Conservation (phyloP, 805 yeast species). For the Diddensiella caesifluorescens region DNA sequence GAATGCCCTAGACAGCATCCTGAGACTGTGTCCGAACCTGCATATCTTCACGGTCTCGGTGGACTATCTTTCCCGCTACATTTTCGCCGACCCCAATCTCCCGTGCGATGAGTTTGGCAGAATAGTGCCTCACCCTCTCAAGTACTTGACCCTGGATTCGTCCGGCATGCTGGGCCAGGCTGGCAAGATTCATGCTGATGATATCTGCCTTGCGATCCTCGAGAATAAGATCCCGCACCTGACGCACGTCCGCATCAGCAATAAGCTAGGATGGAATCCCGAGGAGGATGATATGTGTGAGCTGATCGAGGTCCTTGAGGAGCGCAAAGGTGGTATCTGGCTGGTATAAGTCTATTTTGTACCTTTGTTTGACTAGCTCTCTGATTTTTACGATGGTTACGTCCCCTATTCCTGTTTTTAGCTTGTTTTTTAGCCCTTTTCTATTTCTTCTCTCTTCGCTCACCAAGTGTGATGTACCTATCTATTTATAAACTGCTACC, state of each 20-base stretch:
- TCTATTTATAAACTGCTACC: too few species aligned
- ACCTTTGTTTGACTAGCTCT: too few species aligned
- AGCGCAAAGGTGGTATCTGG: slow-evolving; percentile 61
- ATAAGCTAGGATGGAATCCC: slow-evolving; percentile 74
- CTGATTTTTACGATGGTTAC: neutral
- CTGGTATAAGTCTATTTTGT: slow-evolving; percentile 11
- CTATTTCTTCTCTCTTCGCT: neutral
- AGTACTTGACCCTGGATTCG: slow-evolving; percentile 64
- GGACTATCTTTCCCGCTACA: slow-evolving; percentile 58
- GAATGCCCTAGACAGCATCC: slow-evolving; percentile 66
- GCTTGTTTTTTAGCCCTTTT: neutral
- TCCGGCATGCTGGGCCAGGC: slow-evolving; percentile 82
- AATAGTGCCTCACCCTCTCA: slow-evolving; percentile 48
- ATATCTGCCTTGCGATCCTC: slow-evolving; percentile 74
- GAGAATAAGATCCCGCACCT: slow-evolving; percentile 72
- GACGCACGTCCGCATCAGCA: slow-evolving; percentile 58
- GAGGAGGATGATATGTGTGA: slow-evolving; percentile 55
- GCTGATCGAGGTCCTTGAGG: slow-evolving; percentile 64
- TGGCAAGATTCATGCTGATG: slow-evolving; percentile 80
- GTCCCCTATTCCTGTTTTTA: neutral
- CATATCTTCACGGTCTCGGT: slow-evolving; percentile 61
- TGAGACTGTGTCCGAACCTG: slow-evolving; percentile 73
- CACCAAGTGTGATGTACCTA: neutral
- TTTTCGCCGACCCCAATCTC: slow-evolving; percentile 34
- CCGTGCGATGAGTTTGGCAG: slow-evolving; percentile 21